Evolutionary conservation across 805 yeast species (phyloP).

Genomic region (Yarrowia keelungensis): DNA sequence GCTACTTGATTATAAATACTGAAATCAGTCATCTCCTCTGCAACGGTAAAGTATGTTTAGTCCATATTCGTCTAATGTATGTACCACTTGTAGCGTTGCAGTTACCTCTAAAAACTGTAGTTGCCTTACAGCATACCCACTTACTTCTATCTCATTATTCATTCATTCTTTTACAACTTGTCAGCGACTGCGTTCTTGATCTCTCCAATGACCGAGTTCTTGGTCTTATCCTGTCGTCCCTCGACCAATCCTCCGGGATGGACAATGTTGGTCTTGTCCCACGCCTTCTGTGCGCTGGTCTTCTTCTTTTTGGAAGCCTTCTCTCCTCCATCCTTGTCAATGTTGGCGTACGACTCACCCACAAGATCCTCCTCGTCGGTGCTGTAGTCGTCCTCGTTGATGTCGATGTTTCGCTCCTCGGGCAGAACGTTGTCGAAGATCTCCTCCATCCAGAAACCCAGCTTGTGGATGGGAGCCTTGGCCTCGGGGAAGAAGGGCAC

Average conservation of each 20-base stretch:
- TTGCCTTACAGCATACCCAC: too few species aligned
- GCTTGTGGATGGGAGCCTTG: constrained; percentile 42
- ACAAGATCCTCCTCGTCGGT: constrained; percentile 35
- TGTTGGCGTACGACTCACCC: constrained; percentile 33
- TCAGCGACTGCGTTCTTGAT: background rate
- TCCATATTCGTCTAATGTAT: too few species aligned
- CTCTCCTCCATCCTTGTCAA: constrained; percentile 6
- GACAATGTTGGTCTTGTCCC: constrained; percentile 30
- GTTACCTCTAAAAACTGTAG: too few species aligned
- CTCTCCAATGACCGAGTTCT: constrained; percentile 26
- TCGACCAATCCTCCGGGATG: constrained; percentile 15
- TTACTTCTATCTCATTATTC: too few species aligned
- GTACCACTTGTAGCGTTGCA: too few species aligned
- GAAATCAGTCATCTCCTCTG: too few species aligned
- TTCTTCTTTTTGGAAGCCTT: constrained; percentile 23
- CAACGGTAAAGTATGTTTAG: too few species aligned
- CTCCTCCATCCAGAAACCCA: constrained; percentile 45
- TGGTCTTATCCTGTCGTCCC: constrained; percentile 25
- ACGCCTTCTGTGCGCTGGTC: constrained; percentile 26
- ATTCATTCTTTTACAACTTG: background rate
- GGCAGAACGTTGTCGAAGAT: constrained; percentile 35
- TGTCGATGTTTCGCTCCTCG: constrained; percentile 32
- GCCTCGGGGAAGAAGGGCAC: constrained; percentile 46
- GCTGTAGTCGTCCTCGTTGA: constrained; percentile 35
- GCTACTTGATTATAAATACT: too few species aligned